Evolutionary conservation across 23 red algal genomes (phyloP), one percentile per base, ranked within the genome.

Genomic region (Cyanidioschyzon merolae): DNA sequence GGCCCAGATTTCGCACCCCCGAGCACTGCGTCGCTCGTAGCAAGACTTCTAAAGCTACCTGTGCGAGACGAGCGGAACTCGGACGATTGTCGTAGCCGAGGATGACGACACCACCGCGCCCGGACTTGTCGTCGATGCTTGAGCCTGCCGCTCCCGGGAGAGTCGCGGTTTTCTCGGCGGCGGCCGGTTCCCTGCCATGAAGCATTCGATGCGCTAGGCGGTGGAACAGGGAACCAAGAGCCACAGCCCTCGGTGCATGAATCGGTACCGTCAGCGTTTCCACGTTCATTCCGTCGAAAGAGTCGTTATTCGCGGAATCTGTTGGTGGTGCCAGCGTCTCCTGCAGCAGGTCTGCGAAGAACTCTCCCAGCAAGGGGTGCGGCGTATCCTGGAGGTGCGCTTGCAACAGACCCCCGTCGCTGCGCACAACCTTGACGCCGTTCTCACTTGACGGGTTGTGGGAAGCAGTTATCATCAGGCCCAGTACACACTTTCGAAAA

Each of bases 391-490:
- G n/a, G 12, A 7, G n/a, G 29, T 32, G n/a, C 21, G 7, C 63
- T 7, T 17, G 21, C 63, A 71, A 12, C 16, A 71, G 63, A 3
- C 63, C 63, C 7, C 63, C 63, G 63, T 71, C 63, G 29, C 63
- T 71, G 63, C 63, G 63, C 12, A 71, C 29, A 3, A 71, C 32
- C 29, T 71, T 71, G n/a, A 71, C 63, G n/a, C 63, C 63, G 63
- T 71, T 71, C 63, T 71, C 63, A 7, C 30, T 27, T 7, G 63
- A 3, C 63, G 63, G 63, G 29, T 71, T 71, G 63, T 71, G 63
- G 7, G 63, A 71, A 7, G 63, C 63, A 7, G 63, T 71, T 7
- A 71, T 71, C 63, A 71, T 71, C 16, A 71, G 16, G 7, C 63
- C 63, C 12, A 71, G 29, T 27, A 71, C 63, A 35, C 63, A 3